Percentiles rank a stretch among this genome's conserved stretches.
Conservation (phyloP, 805 yeast species). For the Jamesozyma rosinii region DNA sequence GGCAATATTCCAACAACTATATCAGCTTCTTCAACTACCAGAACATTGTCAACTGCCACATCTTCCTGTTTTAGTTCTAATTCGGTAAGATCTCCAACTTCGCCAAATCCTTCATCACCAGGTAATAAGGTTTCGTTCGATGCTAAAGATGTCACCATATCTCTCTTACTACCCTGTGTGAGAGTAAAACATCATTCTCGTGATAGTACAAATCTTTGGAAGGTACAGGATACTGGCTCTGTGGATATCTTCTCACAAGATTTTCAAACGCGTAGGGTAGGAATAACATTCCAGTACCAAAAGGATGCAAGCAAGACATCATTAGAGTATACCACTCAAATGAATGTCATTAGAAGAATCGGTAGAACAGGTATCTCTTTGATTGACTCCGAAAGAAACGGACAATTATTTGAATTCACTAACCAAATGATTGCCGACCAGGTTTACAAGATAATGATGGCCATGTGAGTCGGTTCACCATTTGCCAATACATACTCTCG, state of each 20-base stretch:
- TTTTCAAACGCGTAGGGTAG: conserved; percentile 10
- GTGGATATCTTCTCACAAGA: conserved; percentile 19
- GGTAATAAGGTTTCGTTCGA: background rate
- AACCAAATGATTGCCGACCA: conserved; percentile 20
- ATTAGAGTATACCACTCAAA: conserved; percentile 7
- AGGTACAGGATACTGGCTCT: conserved; percentile 10
- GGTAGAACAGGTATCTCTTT: conserved; percentile 25
- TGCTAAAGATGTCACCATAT: background rate
- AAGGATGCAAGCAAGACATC: background rate
- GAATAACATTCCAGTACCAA: conserved; percentile 13
- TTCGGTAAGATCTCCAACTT: conserved; percentile 9
- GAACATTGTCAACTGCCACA: conserved; percentile 20
- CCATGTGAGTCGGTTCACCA: background rate
- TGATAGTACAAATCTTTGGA: conserved; percentile 17
- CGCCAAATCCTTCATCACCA: conserved; percentile 3
- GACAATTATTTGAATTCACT: conserved; percentile 22
- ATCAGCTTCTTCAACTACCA: conserved; percentile 19
- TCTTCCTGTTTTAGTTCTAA: conserved; percentile 16
- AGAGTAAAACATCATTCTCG: conserved; percentile 19
- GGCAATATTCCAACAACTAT: conserved; percentile 11
- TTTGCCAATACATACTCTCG: too few relatives aligned
- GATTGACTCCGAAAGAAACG: conserved; percentile 7
- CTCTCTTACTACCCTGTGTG: conserved; percentile 15
- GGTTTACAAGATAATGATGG: conserved; percentile 13
- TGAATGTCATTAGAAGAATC: conserved; percentile 16